Percentiles rank a stretch among this genome's conserved stretches.
Evolutionary conservation across 257 asterid genomes (phyloP).

Genomic region (Ocimum tenuiflorum): DNA sequence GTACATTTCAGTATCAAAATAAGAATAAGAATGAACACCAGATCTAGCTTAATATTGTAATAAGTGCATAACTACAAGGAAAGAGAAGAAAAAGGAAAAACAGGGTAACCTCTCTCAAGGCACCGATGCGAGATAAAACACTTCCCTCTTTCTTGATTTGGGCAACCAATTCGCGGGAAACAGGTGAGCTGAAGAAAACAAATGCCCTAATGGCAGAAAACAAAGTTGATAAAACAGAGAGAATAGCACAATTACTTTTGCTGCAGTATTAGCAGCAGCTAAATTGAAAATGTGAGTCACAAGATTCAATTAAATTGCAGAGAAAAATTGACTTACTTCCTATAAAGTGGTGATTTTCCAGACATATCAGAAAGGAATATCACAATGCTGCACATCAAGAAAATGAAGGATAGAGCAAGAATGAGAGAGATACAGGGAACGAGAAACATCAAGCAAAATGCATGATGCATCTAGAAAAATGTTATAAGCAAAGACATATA

Average conservation of each 20-base stretch:
- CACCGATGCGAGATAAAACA: conserved; percentile 93
- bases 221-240: conserved; percentile 12
- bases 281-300: conserved; percentile 13
- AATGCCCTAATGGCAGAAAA: conserved; percentile 58
- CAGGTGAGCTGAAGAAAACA: conserved; percentile 93
- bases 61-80: neutral
- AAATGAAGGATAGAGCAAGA: conserved; percentile 19
- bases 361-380: conserved; percentile 92
- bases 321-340: conserved; percentile 58
- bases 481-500: neutral
- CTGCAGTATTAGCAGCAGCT: conserved; percentile 16
- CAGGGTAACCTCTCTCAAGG: conserved; percentile 77
- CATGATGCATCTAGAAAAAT: neutral
- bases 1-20: conserved; percentile 37
- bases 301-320: conserved; percentile 2
- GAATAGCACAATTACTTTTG: conserved; percentile 13
- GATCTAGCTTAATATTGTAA: conserved; percentile 21
- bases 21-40: conserved; percentile 24
- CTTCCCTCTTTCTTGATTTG: conserved; percentile 72
- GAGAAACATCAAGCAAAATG: conserved; percentile 1
- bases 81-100: neutral
- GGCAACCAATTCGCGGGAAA: conserved; percentile 71
- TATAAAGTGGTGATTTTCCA: conserved; percentile 84
- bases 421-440: conserved; percentile 4
- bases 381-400: conserved; percentile 62